These are phyloP conservation scores for Cutaneotrichosporon daszewskae DNA, from an alignment of 1,284 basidiomycete species.

Conservation along the genomic window DNA sequence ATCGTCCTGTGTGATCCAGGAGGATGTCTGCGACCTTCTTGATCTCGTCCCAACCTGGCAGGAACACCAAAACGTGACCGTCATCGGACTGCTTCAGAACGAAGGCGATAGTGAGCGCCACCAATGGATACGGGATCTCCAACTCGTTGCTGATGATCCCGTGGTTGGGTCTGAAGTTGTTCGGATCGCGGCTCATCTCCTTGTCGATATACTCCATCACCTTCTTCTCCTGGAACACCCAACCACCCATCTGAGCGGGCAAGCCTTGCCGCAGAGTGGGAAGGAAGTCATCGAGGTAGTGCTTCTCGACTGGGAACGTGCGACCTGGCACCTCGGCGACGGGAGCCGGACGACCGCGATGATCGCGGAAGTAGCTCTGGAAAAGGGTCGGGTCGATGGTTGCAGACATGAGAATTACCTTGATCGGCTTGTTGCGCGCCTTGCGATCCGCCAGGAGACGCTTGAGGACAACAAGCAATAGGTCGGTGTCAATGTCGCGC, in stretches of 20 bases:
- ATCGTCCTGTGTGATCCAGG: slow-evolving; percentile 48
- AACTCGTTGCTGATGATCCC: slow-evolving; percentile 57
- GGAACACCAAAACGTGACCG: slow-evolving; percentile 85
- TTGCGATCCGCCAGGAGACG: slow-evolving; percentile 72
- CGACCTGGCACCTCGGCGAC: slow-evolving; percentile 87
- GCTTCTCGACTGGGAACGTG: slow-evolving; percentile 77
- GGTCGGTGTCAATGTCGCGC: slow-evolving; percentile 89
- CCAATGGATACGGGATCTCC: slow-evolving; percentile 75
- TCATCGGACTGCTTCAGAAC: slow-evolving; percentile 69
- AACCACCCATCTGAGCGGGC: slow-evolving; percentile 50
- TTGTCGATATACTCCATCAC: slow-evolving; percentile 70
- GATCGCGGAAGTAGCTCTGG: slow-evolving; percentile 74
- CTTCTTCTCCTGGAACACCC: slow-evolving; percentile 67
- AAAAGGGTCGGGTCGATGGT: slow-evolving; percentile 89
- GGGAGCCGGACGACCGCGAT: slow-evolving; percentile 58
- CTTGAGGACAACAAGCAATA: slow-evolving; percentile 86
- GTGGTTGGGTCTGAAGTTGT: slow-evolving; percentile 26
- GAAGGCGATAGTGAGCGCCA: slow-evolving; percentile 76
- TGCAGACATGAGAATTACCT: slow-evolving; percentile 90
- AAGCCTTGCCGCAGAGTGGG: slow-evolving; percentile 50
- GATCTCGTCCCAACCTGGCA: slow-evolving; percentile 67
- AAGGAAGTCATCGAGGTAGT: slow-evolving; percentile 76
- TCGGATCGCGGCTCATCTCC: slow-evolving; percentile 56
- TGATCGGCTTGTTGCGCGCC: slow-evolving; percentile 68
- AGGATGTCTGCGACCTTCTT: slow-evolving; percentile 68